A percentile compares a stretch with the other conserved stretches of the same genome.
These are phyloP conservation scores for Globomyces sp. DNA, from an alignment of 371 early-diverging fungal species.

Conservation along the genomic window DNA sequence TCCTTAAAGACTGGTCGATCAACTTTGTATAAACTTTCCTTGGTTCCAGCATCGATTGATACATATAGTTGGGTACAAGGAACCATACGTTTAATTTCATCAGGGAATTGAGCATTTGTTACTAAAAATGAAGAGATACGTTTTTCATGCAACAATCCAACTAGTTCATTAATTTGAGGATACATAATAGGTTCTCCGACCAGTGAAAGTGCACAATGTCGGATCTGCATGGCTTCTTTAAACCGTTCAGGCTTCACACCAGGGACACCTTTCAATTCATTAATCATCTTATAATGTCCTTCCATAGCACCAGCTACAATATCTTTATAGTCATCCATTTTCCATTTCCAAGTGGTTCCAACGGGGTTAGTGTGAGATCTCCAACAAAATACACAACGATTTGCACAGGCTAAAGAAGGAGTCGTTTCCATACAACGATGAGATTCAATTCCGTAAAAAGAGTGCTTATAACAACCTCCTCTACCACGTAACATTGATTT, in stretches of 20 bases:
- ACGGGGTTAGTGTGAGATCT: conserved; percentile 81
- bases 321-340: conserved; percentile 67
- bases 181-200: conserved; percentile 82
- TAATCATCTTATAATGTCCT: conserved; percentile 77
- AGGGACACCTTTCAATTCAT: conserved; percentile 76
- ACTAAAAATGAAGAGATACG: conserved; percentile 77
- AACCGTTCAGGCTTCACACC: conserved; percentile 74
- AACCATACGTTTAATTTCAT: conserved; percentile 47
- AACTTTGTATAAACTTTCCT: conserved; percentile 73
- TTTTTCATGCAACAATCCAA: conserved; percentile 64
- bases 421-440: conserved; percentile 54
- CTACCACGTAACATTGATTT: too few relatives aligned
- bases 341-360: conserved; percentile 76
- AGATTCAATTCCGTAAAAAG: conserved; percentile 24
- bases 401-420: conserved; percentile 76
- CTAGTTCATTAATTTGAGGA: conserved; percentile 80
- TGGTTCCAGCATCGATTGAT: conserved; percentile 75
- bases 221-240: conserved; percentile 67
- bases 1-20: conserved; percentile 79
- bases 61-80: conserved; percentile 81
- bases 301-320: conserved; percentile 74
- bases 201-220: conserved; percentile 70
- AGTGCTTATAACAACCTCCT: too few relatives aligned
- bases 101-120: conserved; percentile 82
- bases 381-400: conserved; percentile 84